Evolutionary conservation across 768 basidiomycete genomes (phyloP), one percentile per base, ranked within the genome.

Genomic region (Boletus sp.): DNA sequence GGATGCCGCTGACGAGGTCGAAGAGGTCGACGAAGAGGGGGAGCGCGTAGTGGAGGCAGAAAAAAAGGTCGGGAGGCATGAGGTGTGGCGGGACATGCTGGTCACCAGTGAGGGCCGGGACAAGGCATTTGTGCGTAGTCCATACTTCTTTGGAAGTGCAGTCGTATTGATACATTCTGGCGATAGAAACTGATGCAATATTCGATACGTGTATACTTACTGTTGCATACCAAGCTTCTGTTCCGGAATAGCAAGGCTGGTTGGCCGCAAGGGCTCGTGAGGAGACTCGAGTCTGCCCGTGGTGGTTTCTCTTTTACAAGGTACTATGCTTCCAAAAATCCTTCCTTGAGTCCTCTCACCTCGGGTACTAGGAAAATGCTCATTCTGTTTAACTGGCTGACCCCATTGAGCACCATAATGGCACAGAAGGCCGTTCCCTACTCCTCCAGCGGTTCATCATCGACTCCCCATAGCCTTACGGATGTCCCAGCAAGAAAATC

Each of bases 161-260:
- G 4, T 13, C 7, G 25, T 29, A 40, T 32, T 57, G 48, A 63
- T 46, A 34, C 45, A 4, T 47, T 46, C 15, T 35, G 33, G 27
- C 37, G 38, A 46, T 59, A 93, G 90, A 93, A 93, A 91, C 64
- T 92, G 51, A 83, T 93, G 52, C 91, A 93, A 75, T 93, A 93
- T 68, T 80, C 87, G 23, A 81, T 93, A 57, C 82, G 83, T 44
- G 72, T 91, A 47, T 89, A 85, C 68, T 76, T 93, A 34, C 67
- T 88, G 32, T 82, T 90, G 67, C 90, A 93, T 65, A 71, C 73
- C 48, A 76, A 81, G 4, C 44, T 84, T 38, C 60, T 85, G 4
- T 68, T 87, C 51, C 76, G 81, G 50, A 75, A 74, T 52, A 38
- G 63, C 58, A 59, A 57, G 25, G 67, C 73, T 7, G 70, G 70